Base-by-base conservation (phyloP, 2,329 filamentous ascomycete species). In the Aplosporella prunicola region DNA sequence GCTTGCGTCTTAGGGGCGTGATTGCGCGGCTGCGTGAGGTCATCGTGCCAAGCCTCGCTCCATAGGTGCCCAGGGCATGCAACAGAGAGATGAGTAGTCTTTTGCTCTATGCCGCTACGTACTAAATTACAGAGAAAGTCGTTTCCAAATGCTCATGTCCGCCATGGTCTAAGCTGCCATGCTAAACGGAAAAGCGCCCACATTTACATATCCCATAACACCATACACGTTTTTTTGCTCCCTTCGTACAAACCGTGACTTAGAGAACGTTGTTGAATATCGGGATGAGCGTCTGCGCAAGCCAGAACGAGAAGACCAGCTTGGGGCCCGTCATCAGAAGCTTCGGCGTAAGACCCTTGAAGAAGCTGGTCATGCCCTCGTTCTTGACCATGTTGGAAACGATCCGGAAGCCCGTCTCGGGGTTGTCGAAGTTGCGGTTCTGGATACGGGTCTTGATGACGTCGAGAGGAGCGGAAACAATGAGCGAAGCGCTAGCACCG, bases 271-370 rank as follows among this genome's bases (percentile, higher is more conserved):
- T 76, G 54, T 76, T 84, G 62, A 96, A 96, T 25, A 87, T 82
- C 35, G 91, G 91, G 57, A 98, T 98, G 53, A 98, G 71, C 20
- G 91, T 96, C 72, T 98, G 91, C 41, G 91, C 91, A 57, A 98
- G 78, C 91, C 91, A 98, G 79, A 98, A 98, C 44, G 88, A 95
- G 72, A 98, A 98, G 45, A 96, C 91, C 43, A 98, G 75, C 76
- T 98, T 98, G 46, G 91, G 91, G 16, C 91, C 93, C 11, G 91
- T 98, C 91, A 98, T 98, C 55, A 98, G 74, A 47, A 98, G 78
- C 81, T 98, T 98, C 45, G 91, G 91, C 33, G 87, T 82, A 47
- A 98, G 67, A 28, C 91, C 91, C 77, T 98, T 98, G 78, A 98
- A 98, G 76, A 98, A 96, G 53, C 82, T 80, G 11, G 72, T 68